Base-by-base conservation (phyloP, 805 yeast genomes). In the Monosporozyma unispora region DNA sequence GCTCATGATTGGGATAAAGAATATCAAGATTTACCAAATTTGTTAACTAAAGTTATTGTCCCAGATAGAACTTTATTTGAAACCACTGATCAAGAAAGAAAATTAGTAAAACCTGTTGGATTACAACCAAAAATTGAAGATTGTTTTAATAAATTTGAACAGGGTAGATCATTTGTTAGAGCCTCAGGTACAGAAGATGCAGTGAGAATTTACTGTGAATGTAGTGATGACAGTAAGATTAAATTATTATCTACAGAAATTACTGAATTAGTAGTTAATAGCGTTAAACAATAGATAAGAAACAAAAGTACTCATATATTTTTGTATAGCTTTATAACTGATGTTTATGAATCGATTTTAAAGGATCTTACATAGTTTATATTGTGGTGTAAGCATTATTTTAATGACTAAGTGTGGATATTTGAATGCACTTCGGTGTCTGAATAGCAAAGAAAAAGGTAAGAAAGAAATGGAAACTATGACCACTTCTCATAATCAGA, bases 121-220 rank as follows among this genome's bases (percentile, higher is more conserved):
- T 66, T 93, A 52, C 99, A 93, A 68, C 71, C 53, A 1, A 66
- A 77, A 53, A 87, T 93, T 49, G 93, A 93, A 62, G 72, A 59
- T 3, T 62, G 77, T 27, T 91, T 91, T 18, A 61, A 69, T 9
- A 68, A 77, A 56, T 81, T 73, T 54, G 57, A 69, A 0, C 61
- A 68, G 16, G 97, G 91, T 1, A 78, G 99, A 61, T 82, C 95
- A 2, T 93, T 93, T 67, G 98, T 91, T 2, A 79, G 99, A 57
- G 98, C 99, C 9, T 84, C 95, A 52, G 99, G 99, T 12, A 93
- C 99, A 1, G 99, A 93, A 66, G 95, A 93, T 66, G 98, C 96
- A 0, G 97, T 93, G 1, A 79, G 99, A 58, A 87, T 93, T 6
- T 93, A 93, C 57, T 93, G 96, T 0, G 99, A 93, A 67, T 96